Base-by-base conservation (phyloP, 2,329 filamentous ascomycete genomes). In the Diaporthe sp. region DNA sequence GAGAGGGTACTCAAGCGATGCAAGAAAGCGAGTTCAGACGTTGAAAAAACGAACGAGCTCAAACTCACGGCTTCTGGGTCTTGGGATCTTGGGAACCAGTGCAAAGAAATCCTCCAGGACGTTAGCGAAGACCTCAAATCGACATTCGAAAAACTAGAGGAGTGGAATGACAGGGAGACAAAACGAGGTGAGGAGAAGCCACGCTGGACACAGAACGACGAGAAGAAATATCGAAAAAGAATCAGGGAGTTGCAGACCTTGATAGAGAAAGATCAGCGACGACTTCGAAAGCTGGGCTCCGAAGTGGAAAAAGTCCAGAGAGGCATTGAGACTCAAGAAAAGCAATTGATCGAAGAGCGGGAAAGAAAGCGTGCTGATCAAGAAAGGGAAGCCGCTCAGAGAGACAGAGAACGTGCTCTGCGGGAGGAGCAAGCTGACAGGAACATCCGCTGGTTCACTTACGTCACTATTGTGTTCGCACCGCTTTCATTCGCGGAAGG, bases 381-480 rank as follows among this genome's bases (percentile, higher is more conserved):
- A 19, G 32, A 44, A 47, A 17, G 37, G 32, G 8, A 12, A 39
- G 25, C 22, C 17, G 39, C 39, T 6, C 4, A 44, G 12, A 44
- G 39, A 44, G 66, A 58, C 22, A 70, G 35, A 15, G 8, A 61
- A 22, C 53, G 68, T 5, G 15, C 32, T 47, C 25, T 7, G 8
- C 37, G 68, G 4, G 39, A 58, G 6, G 5, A n/a, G 15, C 37
- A 47, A 19, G 47, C 68, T n/a, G 55, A 71, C 12, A 71, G 68
- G 9, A 71, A 71, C 6, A 71, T 71, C 32, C 68, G 68, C 25
- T 71, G 68, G 68, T 71, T 71, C 22, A 71, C 68, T 4, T 71
- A 71, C 32, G 42, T 71, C 12, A 71, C 68, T 13, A 71, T 71
- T 71, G 30, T 71, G 17, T 71, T 71, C 27, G 68, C 68, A 27